Percentiles rank a stretch among this genome's conserved stretches.
phyloP scores from a whole-genome alignment of 352 stramenopile genomes.

The Lagenidium giganteum region DNA sequence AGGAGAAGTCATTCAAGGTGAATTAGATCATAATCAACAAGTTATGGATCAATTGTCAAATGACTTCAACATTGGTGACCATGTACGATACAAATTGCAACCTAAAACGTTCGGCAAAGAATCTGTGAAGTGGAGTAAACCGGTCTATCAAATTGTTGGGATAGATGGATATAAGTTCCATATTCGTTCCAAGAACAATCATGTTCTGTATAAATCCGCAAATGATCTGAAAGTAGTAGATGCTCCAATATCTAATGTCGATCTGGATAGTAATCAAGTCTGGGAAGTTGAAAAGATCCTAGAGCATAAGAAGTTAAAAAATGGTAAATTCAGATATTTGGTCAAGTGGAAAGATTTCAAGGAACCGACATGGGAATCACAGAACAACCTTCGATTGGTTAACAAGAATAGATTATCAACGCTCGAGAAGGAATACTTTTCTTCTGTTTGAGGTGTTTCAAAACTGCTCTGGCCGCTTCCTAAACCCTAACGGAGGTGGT shows the following conservation, averaged over 20 bases:
- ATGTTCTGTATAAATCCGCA: conserved; percentile 10
- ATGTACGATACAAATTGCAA: too few species aligned
- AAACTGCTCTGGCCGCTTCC: too few species aligned
- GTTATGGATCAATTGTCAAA: conserved; percentile 18
- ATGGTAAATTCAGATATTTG: conserved; percentile 9
- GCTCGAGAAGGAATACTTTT: conserved; percentile 2
- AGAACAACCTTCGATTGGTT: conserved; percentile 8
- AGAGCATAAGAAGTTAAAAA: conserved; percentile 12
- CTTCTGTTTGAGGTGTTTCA: too few species aligned
- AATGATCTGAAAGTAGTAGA: conserved; percentile 14
- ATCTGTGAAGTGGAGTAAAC: conserved; percentile 8
- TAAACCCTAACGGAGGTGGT: too few species aligned
- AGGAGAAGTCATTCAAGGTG: conserved; percentile 15
- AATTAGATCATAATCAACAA: conserved; percentile 22
- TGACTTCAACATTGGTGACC: too few species aligned
- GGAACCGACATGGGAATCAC: conserved; percentile 5
- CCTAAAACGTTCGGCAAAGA: conserved; percentile 1
- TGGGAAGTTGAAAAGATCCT: conserved; percentile 15
- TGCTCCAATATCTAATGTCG: conserved; percentile 6
- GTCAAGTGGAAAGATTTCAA: conserved; percentile 11
- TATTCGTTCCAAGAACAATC: conserved; percentile 1
- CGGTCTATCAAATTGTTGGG: conserved; percentile 14
- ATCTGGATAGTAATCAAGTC: conserved; percentile 11
- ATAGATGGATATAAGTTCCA: conserved; percentile 9
- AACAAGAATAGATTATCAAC: conserved; percentile 11